A percentile compares a stretch with the other conserved stretches of the same genome.
These are phyloP conservation scores for Stagonosporopsis chrysanthemi DNA, from an alignment of 2,329 filamentous ascomycete genomes.

Conservation along the genomic window DNA sequence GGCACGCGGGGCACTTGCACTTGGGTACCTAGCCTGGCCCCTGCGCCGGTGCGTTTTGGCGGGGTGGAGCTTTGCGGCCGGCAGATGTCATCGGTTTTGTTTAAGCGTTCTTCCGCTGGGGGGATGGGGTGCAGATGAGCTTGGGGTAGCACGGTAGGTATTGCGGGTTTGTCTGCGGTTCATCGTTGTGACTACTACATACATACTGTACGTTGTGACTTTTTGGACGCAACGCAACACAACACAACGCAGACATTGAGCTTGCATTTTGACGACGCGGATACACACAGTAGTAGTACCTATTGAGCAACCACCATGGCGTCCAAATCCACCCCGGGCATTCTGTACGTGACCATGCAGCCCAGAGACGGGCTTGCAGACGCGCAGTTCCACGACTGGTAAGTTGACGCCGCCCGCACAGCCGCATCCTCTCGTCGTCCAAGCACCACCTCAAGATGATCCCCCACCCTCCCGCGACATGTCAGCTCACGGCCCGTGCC, in stretches of 20 bases:
- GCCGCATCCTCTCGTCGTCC: conserved; percentile 30
- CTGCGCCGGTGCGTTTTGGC: not conserved
- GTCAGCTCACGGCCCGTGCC: not conserved
- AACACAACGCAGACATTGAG: not conserved
- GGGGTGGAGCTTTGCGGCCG: conserved; percentile 17
- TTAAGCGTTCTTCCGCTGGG: conserved; percentile 21
- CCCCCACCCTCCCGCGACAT: conserved; percentile 39
- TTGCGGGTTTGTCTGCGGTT: no score
- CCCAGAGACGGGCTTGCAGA: conserved; percentile 70
- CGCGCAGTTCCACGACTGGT: conserved; percentile 76
- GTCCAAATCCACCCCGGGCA: conserved; percentile 62
- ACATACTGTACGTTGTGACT: no score
- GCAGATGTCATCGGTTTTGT: conserved; percentile 45
- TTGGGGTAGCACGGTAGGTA: not conserved
- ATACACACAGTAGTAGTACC: not conserved
- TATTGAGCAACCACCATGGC: conserved; percentile 49
- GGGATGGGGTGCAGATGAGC: not conserved
- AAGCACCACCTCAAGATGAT: conserved; percentile 19
- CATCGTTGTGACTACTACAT: no score
- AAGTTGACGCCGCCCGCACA: conserved; percentile 33
- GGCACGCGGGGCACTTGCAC: not conserved
- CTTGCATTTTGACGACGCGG: not conserved
- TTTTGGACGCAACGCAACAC: no score
- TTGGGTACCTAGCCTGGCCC: not conserved
- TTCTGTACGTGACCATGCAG: conserved; percentile 88